These are phyloP conservation scores for Avena sativa DNA, from an alignment of 176 grass and related monocot genomes.

Conservation along the genomic window DNA sequence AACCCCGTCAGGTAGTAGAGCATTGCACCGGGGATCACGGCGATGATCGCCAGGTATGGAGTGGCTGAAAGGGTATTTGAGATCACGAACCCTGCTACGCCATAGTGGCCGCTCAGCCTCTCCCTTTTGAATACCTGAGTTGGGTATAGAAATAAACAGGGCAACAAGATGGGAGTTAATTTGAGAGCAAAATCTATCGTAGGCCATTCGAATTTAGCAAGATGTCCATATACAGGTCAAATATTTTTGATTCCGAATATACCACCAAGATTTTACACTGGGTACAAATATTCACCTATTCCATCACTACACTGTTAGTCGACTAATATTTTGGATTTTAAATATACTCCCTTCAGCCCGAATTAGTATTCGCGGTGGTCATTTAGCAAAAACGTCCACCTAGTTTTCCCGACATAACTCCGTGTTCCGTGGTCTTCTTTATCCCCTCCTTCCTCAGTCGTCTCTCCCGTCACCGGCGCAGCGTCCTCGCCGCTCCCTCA, in stretches of 20 bases:
- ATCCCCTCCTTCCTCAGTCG: no score
- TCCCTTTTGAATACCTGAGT: conserved; percentile 57
- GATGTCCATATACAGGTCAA: not conserved
- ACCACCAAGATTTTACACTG: not conserved
- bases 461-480: no score
- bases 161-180: not conserved
- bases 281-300: not conserved
- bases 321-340: no score
- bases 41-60: conserved; percentile 50
- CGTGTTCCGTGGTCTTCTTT: no score
- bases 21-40: conserved; percentile 52
- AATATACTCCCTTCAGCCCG: no score
- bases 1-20: conserved; percentile 59
- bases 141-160: not conserved
- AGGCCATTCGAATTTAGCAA: not conserved
- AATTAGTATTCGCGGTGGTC: no score
- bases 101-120: conserved; percentile 62
- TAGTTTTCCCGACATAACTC: no score
- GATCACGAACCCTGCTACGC: conserved; percentile 48
- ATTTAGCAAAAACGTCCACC: no score
- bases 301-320: not conserved
- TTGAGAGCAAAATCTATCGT: not conserved
- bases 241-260: not conserved
- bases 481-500: no score
- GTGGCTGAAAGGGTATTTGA: conserved; percentile 60